phyloP scores from a whole-genome alignment of 2,329 filamentous ascomycete species.

The Pseudopithomyces maydicus region DNA sequence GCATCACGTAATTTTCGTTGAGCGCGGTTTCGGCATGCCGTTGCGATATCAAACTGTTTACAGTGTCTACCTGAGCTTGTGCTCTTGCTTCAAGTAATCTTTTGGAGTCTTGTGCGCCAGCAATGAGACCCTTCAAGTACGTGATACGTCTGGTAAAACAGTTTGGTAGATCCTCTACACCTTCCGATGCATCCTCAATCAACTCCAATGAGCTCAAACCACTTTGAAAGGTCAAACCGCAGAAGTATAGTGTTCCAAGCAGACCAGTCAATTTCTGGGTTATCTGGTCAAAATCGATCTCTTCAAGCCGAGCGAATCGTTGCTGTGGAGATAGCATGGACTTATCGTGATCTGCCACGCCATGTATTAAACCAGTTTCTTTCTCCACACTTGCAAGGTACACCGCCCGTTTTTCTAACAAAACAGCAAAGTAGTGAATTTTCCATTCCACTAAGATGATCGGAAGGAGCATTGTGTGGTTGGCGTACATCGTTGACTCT shows the following conservation, averaged over 20 bases:
- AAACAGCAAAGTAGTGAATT: neutral
- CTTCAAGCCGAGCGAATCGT: neutral
- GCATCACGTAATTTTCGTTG: neutral
- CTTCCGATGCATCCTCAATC: neutral
- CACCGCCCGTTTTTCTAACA: neutral
- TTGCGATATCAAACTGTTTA: slow-evolving; percentile 1
- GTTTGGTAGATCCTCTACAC: neutral
- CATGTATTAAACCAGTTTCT: neutral
- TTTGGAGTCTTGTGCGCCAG: neutral
- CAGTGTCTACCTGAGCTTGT: neutral
- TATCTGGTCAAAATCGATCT: neutral
- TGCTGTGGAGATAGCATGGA: neutral
- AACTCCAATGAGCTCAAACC: neutral
- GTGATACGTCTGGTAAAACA: neutral
- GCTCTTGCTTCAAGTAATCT: neutral
- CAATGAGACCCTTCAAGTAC: neutral
- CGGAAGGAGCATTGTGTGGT: neutral
- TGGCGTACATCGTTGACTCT: neutral
- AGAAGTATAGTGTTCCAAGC: neutral
- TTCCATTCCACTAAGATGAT: neutral
- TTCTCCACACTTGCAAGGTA: neutral
- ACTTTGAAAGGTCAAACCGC: neutral
- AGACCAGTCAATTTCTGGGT: neutral
- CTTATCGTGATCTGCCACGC: neutral
- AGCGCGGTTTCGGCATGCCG: neutral